These are phyloP conservation scores for Solanum hybrid DNA, from an alignment of 305 asterid genomes.

Conservation along the genomic window DNA sequence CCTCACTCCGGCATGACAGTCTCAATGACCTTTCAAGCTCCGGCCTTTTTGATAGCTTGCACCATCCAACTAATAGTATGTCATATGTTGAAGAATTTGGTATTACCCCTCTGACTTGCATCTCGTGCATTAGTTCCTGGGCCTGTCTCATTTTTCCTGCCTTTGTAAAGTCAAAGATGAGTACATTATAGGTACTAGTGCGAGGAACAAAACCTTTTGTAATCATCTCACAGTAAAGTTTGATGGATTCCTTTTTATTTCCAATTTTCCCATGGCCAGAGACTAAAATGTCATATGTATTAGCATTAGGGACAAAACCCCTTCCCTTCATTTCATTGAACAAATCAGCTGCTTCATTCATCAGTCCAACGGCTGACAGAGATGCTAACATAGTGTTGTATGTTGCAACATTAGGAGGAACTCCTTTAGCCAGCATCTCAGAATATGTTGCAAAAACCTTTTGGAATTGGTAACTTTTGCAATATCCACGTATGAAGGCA, in stretches of 20 bases:
- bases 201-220: conserved; percentile 69
- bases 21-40: conserved; percentile 36
- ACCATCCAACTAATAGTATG: conserved; percentile 77
- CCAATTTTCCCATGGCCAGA: conserved; percentile 67
- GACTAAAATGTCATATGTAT: conserved; percentile 57
- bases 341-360: conserved; percentile 36
- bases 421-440: conserved; percentile 53
- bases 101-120: conserved; percentile 53
- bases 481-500: conserved; percentile 70
- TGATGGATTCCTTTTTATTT: conserved; percentile 65
- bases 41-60: conserved; percentile 36
- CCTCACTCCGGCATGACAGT: conserved; percentile 47
- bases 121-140: conserved; percentile 73
- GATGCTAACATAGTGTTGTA: conserved; percentile 67
- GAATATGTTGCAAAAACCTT: conserved; percentile 48
- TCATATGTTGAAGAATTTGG: conserved; percentile 76
- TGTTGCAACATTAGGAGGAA: conserved; percentile 57
- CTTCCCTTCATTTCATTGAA: conserved; percentile 50
- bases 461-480: conserved; percentile 48
- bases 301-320: conserved; percentile 49
- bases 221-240: conserved; percentile 85
- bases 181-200: conserved; percentile 61
- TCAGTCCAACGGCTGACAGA: conserved; percentile 36
- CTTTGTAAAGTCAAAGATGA: conserved; percentile 61
- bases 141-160: conserved; percentile 85